A percentile compares a stretch with the other conserved stretches of the same genome.
These are phyloP conservation scores for Cucumis melo DNA, from an alignment of 306 rosid species.

Conservation along the genomic window DNA sequence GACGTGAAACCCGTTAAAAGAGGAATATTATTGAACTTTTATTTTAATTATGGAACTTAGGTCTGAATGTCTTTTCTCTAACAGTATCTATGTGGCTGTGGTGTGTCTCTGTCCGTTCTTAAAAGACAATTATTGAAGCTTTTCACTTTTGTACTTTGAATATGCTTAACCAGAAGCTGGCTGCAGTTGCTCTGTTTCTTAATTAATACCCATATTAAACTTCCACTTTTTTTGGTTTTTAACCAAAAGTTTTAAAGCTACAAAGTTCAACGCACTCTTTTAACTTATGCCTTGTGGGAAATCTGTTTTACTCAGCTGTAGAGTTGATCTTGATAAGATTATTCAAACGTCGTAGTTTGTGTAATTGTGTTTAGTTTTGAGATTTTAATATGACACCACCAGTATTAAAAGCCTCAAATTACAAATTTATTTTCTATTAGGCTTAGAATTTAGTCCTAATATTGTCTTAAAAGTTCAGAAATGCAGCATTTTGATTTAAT, in stretches of 20 bases:
- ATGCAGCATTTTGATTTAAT: too few relatives aligned
- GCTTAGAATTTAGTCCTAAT: too few relatives aligned
- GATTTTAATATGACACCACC: too few relatives aligned
- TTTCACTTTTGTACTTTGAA: background rate
- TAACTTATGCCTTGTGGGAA: background rate
- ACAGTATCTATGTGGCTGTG: background rate
- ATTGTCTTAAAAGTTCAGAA: too few relatives aligned
- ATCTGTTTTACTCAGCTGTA: background rate
- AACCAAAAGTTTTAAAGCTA: background rate
- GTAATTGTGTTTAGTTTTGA: too few relatives aligned
- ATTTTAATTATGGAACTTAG: too few relatives aligned
- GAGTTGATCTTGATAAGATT: too few relatives aligned
- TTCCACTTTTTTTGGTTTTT: background rate
- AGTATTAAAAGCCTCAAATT: too few relatives aligned
- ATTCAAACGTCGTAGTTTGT: background rate
- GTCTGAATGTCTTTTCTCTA: background rate
- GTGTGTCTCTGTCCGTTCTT: background rate
- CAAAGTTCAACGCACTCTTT: background rate
- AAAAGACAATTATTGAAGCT: background rate
- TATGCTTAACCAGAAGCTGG: background rate
- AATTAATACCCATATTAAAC: background rate
- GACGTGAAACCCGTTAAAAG: too few relatives aligned
- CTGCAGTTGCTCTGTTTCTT: background rate
- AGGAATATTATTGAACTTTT: too few relatives aligned
- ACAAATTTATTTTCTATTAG: too few relatives aligned